Base-by-base conservation (phyloP, 1,139 yeast genomes). In the Pichia sp. region DNA sequence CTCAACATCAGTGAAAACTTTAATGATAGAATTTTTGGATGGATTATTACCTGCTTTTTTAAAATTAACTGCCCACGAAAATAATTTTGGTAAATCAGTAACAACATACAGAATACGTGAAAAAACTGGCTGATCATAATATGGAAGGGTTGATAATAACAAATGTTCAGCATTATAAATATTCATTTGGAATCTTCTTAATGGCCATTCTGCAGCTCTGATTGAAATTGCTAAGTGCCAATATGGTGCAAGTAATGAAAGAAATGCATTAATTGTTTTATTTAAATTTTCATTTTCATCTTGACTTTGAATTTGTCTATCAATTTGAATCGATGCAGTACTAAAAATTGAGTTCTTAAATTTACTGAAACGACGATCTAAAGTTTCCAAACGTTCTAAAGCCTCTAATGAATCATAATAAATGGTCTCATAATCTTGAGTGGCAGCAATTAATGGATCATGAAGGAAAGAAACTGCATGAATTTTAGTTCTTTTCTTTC, bases 121-220 rank as follows among this genome's bases (percentile, higher is more conserved):
- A 65, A 92, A 92, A 4, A 85, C 72, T 0, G 89, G 83, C 40
- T 79, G 72, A 56, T 76, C 77, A 64, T 83, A 88, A 67, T 85
- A 86, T 26, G 97, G 95, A 58, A 92, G 71, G 3, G 84, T 75
- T 4, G 89, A 74, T 49, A 90, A 68, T 41, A 94, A 61, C 37
- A 92, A 63, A 50, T 73, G 63, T 63, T 92, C 97, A 0, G 89
- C 71, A 59, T 86, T 88, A 60, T 85, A 84, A 43, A 86, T 73
- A 62, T 92, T 92, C 56, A 87, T 80, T 63, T 86, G 88, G 65
- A 90, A 94, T 59, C 97, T 77, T 69, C 98, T 83, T 25, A 92
- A 83, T 37, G 92, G 77, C 98, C 98, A 92, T 69, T 92, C 99
- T 13, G 88, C 73, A 12, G 97, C 94, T 59, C 82, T 83, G 45